Percentiles rank a stretch among this genome's conserved stretches.
Evolutionary conservation across 768 basidiomycete species (phyloP).

Genomic region (Pholiota molesta): DNA sequence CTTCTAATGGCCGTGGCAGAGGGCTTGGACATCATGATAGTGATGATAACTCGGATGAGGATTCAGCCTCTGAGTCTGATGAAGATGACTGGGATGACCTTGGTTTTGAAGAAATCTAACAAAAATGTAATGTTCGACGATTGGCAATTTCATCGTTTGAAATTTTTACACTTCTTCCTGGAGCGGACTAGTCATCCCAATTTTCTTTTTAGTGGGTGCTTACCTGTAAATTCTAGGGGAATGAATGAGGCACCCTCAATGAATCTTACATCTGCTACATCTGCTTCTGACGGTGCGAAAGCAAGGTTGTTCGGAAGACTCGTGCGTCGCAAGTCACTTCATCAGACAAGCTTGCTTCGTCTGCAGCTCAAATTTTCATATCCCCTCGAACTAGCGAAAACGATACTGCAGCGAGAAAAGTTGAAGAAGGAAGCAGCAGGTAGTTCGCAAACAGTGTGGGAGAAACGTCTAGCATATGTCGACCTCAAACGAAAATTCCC

Average conservation of each 20-base stretch:
- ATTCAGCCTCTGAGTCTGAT: too few relatives aligned
- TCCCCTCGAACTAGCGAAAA: slow-evolving; percentile 72
- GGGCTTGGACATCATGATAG: too few relatives aligned
- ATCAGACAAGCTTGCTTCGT: slow-evolving; percentile 85
- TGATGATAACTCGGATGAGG: too few relatives aligned
- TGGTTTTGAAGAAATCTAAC: too few relatives aligned
- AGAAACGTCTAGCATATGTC: slow-evolving; percentile 70
- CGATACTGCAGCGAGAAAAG: slow-evolving; percentile 71
- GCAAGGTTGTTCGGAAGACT: slow-evolving; percentile 93
- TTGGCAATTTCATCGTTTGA: too few relatives aligned
- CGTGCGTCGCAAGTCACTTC: slow-evolving; percentile 88
- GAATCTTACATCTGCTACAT: slow-evolving; percentile 98
- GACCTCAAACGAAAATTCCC: slow-evolving; percentile 83
- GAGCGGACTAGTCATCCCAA: too few relatives aligned
- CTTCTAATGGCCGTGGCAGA: too few relatives aligned
- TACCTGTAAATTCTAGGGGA: slow-evolving; percentile 50
- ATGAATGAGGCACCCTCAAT: slow-evolving; percentile 86
- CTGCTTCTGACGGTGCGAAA: slow-evolving; percentile 94
- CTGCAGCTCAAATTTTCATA: slow-evolving; percentile 75
- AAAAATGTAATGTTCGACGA: too few relatives aligned
- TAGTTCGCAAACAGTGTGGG: slow-evolving; percentile 72
- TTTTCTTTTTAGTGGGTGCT: too few relatives aligned
- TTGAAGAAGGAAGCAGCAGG: slow-evolving; percentile 67
- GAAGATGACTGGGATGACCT: too few relatives aligned
- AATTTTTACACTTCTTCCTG: too few relatives aligned